These are phyloP conservation scores for Phytophthora ramorum DNA, from an alignment of 352 stramenopile genomes.

Conservation along the genomic window DNA sequence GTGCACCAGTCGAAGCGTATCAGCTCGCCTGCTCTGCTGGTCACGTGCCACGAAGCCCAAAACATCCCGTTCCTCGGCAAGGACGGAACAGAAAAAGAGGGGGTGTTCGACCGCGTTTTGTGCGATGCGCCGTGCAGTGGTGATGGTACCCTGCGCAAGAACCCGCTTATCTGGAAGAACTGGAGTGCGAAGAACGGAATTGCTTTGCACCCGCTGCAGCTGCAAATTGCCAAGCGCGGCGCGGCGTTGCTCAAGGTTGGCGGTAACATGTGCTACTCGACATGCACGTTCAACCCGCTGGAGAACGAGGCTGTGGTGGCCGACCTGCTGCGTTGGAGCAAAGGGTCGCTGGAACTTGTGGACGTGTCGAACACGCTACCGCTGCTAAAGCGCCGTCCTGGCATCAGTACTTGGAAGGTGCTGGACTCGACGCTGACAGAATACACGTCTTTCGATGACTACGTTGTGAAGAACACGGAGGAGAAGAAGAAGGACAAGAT, in stretches of 20 bases:
- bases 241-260: constrained; percentile 93
- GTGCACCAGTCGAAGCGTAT: constrained; percentile 98
- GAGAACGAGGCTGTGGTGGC: constrained; percentile 99
- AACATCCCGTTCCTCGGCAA: constrained; percentile 93
- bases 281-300: constrained; percentile 98
- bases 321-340: constrained; percentile 93
- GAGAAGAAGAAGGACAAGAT: constrained; percentile 86
- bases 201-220: constrained; percentile 94
- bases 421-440: constrained; percentile 87
- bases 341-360: constrained; percentile 92
- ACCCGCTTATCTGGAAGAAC: constrained; percentile 95
- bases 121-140: constrained; percentile 98
- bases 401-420: constrained; percentile 95
- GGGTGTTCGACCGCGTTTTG: constrained; percentile 98
- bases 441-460: constrained; percentile 80
- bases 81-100: constrained; percentile 57
- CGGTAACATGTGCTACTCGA: constrained; percentile 96
- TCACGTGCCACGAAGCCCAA: constrained; percentile 97
- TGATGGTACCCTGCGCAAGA: constrained; percentile 99
- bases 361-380: constrained; percentile 85
- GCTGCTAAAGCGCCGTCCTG: constrained; percentile 86
- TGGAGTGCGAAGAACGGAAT: constrained; percentile 94
- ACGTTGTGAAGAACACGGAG: constrained; percentile 57
- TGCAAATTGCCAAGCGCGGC: constrained; percentile 95
- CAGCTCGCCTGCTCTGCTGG: constrained; percentile 92